Evolutionary conservation across 495 filamentous ascomycete genomes (phyloP).

Genomic region (Aspergillus taichungensis): DNA sequence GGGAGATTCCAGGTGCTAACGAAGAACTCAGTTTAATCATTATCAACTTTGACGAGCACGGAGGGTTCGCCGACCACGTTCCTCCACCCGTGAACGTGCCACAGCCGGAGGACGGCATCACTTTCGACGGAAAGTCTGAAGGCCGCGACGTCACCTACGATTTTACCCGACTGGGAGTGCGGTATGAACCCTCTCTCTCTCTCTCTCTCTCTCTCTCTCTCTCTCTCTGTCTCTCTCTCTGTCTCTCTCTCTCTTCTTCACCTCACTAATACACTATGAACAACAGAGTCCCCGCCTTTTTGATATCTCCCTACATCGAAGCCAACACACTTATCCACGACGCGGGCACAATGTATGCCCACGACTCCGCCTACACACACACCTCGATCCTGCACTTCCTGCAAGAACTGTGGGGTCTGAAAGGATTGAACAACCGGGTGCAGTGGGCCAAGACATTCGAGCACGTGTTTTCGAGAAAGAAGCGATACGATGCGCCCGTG

Average conservation of each 20-base stretch:
- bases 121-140: slow-evolving; percentile 29
- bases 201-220: background rate
- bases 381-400: slow-evolving; percentile 34
- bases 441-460: slow-evolving; percentile 36
- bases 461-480: slow-evolving; percentile 22
- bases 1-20: background rate
- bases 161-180: slow-evolving; percentile 38
- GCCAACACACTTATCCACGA: slow-evolving; percentile 32
- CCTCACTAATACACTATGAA: background rate
- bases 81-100: slow-evolving; percentile 32
- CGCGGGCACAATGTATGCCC: slow-evolving; percentile 28
- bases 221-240: too few species aligned
- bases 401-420: slow-evolving; percentile 33
- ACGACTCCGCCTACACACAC: slow-evolving; percentile 36
- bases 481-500: slow-evolving; percentile 24
- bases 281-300: slow-evolving; percentile 31
- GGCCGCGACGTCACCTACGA: slow-evolving; percentile 30
- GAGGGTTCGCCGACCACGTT: slow-evolving; percentile 41
- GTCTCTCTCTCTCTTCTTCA: too few species aligned
- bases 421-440: slow-evolving; percentile 33
- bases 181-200: slow-evolving; percentile 11
- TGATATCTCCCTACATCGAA: slow-evolving; percentile 35
- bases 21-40: slow-evolving; percentile 26
- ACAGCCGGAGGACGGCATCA: slow-evolving; percentile 25
- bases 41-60: slow-evolving; percentile 42